Conservation (phyloP, 192 early-diverging fungal genomes). For the Linderina pennispora region DNA sequence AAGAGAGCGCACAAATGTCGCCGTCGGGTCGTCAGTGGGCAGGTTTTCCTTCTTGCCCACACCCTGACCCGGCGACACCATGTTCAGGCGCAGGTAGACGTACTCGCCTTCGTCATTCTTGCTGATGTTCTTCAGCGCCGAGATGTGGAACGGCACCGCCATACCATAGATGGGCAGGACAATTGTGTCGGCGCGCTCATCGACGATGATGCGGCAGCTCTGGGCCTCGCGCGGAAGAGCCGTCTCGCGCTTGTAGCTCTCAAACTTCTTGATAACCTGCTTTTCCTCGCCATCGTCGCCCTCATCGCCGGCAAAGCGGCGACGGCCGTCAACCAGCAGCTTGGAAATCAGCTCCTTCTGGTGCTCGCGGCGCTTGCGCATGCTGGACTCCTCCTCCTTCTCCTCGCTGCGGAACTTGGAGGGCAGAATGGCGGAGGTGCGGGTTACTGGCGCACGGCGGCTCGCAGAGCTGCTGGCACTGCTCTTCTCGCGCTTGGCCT, state of each 20-base stretch:
- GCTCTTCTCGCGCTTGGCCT: constrained; percentile 26
- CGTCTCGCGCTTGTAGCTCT: constrained; percentile 91
- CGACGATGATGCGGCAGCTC: constrained; percentile 82
- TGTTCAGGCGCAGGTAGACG: constrained; percentile 88
- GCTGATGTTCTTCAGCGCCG: constrained; percentile 88
- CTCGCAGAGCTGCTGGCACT: no score
- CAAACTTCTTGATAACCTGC: constrained; percentile 79
- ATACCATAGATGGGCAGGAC: constrained; percentile 93
- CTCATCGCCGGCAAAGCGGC: constrained; percentile 63
- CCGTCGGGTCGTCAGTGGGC: constrained; percentile 80
- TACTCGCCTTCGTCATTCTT: constrained; percentile 93
- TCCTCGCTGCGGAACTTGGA: constrained; percentile 79
- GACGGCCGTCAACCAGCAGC: constrained; percentile 73
- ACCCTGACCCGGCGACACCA: constrained; percentile 90
- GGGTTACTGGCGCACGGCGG: constrained; percentile 20
- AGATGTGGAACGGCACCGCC: constrained; percentile 97
- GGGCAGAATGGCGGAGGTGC: constrained; percentile 62
- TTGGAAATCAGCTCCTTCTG: constrained; percentile 80
- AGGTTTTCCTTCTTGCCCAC: constrained; percentile 84
- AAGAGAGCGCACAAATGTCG: constrained; percentile 89
- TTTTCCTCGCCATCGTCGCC: constrained; percentile 60
- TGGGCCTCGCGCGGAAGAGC: constrained; percentile 76
- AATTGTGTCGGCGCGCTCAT: constrained; percentile 78
- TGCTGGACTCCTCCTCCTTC: constrained; percentile 69
- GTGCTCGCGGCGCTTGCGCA: constrained; percentile 74